Evolutionary conservation across 1,139 yeast genomes (phyloP), one percentile per base, ranked within the genome.

Genomic region (Blastobotrys malaysiensis): DNA sequence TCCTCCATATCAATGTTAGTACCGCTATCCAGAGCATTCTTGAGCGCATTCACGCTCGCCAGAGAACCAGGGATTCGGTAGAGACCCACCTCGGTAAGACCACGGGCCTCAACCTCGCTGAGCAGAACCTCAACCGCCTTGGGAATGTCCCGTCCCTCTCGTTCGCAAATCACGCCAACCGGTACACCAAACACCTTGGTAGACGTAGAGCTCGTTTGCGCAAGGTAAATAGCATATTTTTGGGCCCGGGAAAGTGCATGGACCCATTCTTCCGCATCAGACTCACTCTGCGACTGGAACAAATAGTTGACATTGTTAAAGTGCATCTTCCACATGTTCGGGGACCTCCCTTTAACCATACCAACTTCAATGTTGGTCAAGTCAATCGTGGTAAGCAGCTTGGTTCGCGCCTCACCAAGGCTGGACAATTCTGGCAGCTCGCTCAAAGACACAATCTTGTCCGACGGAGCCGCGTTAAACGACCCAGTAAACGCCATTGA

Each of bases 1-100:
- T 83, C 86, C 53, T 81, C 83, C 68, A 86, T 79, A 39, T 82
- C 77, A 59, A 88, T 83, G 9, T 78, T 80, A 16, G 88, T 88
- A 26, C 81, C 80, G 57, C 78, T 80, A 69, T 93, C 97, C 67
- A 93, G 88, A 44, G 83, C 83, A 9, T 77, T 74, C 67, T 85
- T 88, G 58, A 90, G 76, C 22, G 82, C 78, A 57, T 79, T 82
- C 58, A 93, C 83, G 53, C 89, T 88, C 49, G 88, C 87, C 48
- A 89, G 74, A 0, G 97, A 88, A 0, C 97, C 95, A 57, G 96
- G 88, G 58, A 91, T 88, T 69, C 99, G 83, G 69, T 93, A 93
- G 19, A 93, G 76, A 20, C 99, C 99, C 57, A 89, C 88, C 67
- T 91, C 98, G 59, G 88, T 88, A 43, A 93, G 69, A 0, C 98